phyloP scores from a whole-genome alignment of 2,329 filamentous ascomycete genomes.

The Exophiala sp. region DNA sequence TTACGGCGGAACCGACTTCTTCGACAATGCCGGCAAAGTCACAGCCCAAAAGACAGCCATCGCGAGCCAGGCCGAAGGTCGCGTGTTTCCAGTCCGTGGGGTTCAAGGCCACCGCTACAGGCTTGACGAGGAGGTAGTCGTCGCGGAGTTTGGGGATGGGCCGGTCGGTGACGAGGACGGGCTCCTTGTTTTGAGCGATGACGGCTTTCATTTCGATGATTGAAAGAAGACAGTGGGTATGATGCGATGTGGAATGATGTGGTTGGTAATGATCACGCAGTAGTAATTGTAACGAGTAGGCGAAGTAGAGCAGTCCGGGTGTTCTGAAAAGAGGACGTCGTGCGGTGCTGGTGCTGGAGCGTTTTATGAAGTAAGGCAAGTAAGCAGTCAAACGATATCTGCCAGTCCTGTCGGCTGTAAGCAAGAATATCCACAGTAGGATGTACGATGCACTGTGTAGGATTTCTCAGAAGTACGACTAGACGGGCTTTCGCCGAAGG shows the following conservation, averaged over 20 bases:
- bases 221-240: neutral
- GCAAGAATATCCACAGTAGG: too few species aligned
- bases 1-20: conserved; percentile 23
- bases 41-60: conserved; percentile 38
- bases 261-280: neutral
- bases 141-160: conserved; percentile 20
- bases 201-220: conserved; percentile 22
- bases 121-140: conserved; percentile 42
- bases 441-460: too few species aligned
- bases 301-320: too few species aligned
- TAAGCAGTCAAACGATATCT: too few species aligned
- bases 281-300: too few species aligned
- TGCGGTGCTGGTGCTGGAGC: too few species aligned
- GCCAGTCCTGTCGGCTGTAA: too few species aligned
- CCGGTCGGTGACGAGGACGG: conserved; percentile 31
- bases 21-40: conserved; percentile 35
- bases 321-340: too few species aligned
- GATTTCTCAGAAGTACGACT: too few species aligned
- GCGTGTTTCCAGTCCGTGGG: conserved; percentile 54
- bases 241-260: neutral
- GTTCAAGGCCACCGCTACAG: conserved; percentile 35
- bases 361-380: too few species aligned
- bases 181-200: conserved; percentile 19
- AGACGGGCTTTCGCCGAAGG: too few species aligned
- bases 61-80: conserved; percentile 26